These are phyloP conservation scores for Hymenoscyphus salicellus DNA, from an alignment of 2,329 filamentous ascomycete genomes.

Conservation along the genomic window DNA sequence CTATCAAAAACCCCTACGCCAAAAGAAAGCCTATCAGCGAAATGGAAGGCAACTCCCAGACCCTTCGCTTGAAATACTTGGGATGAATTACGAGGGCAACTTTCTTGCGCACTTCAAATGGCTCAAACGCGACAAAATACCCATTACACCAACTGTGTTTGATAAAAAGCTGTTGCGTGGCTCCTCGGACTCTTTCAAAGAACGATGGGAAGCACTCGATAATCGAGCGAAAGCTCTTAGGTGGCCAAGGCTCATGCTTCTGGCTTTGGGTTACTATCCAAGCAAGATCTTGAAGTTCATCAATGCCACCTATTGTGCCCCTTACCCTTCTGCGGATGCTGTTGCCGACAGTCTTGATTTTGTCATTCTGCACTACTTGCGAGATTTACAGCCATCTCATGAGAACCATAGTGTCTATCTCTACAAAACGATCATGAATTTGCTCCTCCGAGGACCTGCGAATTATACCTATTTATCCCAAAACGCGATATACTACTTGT, in stretches of 20 bases:
- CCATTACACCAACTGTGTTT: not conserved
- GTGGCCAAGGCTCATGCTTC: constrained; percentile 28
- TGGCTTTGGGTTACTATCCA: constrained; percentile 20
- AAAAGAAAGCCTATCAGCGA: not conserved
- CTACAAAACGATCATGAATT: constrained; percentile 6
- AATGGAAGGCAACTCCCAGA: not conserved
- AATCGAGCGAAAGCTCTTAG: not conserved
- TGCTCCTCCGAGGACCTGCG: constrained; percentile 13
- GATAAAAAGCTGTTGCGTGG: not conserved
- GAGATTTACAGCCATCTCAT: not conserved
- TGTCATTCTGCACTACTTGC: constrained; percentile 23
- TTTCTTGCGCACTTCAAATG: not conserved
- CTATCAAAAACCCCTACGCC: not conserved
- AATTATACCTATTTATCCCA: constrained; percentile 21
- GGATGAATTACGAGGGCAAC: not conserved
- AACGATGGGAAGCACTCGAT: constrained; percentile 14
- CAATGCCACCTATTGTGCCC: constrained; percentile 21
- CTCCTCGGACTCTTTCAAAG: constrained; percentile 7
- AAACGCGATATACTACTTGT: constrained; percentile 24
- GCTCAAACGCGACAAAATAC: not conserved
- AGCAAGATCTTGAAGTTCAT: constrained; percentile 26
- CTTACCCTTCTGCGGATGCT: constrained; percentile 23
- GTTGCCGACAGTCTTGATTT: constrained; percentile 28
- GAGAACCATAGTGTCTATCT: constrained; percentile 9
- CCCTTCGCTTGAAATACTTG: not conserved